Evolutionary conservation across 2,329 filamentous ascomycete genomes (phyloP).

Genomic region (Hysterium pulicare): DNA sequence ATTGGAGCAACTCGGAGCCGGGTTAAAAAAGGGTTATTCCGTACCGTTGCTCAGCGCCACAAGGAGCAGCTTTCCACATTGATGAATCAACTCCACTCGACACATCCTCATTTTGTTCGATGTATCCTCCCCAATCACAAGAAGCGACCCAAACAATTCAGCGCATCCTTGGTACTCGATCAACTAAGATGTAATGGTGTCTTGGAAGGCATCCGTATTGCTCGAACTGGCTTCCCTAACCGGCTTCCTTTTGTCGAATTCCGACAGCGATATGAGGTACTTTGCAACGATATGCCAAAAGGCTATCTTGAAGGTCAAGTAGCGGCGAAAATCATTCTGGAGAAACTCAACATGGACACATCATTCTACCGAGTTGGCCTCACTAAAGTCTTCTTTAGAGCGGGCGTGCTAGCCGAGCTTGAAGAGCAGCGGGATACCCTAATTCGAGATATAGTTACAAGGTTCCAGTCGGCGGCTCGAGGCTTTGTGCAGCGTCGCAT

Average conservation of each 20-base stretch:
- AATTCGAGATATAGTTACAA: constrained; percentile 89
- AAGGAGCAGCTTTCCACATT: constrained; percentile 97
- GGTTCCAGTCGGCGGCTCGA: constrained; percentile 87
- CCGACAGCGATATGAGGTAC: constrained; percentile 89
- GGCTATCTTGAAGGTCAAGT: constrained; percentile 88
- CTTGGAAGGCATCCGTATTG: constrained; percentile 96
- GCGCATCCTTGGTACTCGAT: constrained; percentile 87
- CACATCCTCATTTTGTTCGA: constrained; percentile 95
- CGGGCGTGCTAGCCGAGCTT: constrained; percentile 90
- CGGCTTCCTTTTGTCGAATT: constrained; percentile 90
- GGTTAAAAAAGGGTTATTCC: constrained; percentile 95
- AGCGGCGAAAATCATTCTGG: constrained; percentile 80
- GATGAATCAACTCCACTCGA: constrained; percentile 91
- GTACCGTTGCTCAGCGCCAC: constrained; percentile 92
- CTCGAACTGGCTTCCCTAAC: constrained; percentile 94
- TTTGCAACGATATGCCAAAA: constrained; percentile 81
- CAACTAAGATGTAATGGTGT: constrained; percentile 99
- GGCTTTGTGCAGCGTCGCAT: constrained; percentile 86
- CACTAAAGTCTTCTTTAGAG: constrained; percentile 97
- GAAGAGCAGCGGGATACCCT: constrained; percentile 93
- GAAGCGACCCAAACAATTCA: constrained; percentile 90
- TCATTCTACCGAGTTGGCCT: constrained; percentile 88
- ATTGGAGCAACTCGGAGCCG: constrained; percentile 65
- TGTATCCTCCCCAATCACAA: constrained; percentile 98
- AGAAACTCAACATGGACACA: constrained; percentile 80